A percentile compares a stretch with the other conserved stretches of the same genome.
Conservation (phyloP, 768 basidiomycete species). For the Leccinum arenicola region DNA sequence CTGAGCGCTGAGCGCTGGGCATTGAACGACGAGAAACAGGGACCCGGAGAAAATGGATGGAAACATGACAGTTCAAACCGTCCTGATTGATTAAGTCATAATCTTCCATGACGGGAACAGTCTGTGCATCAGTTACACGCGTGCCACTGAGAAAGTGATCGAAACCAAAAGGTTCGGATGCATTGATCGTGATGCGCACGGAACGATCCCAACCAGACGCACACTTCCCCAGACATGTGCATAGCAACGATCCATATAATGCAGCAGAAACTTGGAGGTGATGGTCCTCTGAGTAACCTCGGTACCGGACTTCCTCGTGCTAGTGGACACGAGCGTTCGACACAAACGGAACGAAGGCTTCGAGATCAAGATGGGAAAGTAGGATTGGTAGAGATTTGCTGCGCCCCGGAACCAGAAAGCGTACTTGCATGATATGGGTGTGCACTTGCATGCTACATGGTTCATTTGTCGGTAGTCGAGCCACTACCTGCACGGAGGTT, state of each 20-base stretch:
- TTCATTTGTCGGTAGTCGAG: background rate
- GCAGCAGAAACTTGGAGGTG: background rate
- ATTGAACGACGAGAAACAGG: background rate
- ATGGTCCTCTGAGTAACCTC: background rate
- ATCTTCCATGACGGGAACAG: background rate
- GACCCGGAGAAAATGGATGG: background rate
- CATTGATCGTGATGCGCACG: background rate
- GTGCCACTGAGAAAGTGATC: no score
- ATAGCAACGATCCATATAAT: background rate
- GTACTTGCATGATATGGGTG: background rate
- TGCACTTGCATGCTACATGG: background rate
- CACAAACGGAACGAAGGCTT: background rate
- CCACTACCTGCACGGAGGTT: background rate
- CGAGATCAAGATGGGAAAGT: background rate
- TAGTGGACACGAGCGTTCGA: background rate
- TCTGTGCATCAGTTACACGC: background rate
- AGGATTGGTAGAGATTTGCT: background rate
- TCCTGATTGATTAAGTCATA: background rate
- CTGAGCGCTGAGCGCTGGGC: no score
- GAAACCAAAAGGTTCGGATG: background rate
- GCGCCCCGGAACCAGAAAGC: background rate
- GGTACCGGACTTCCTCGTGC: background rate
- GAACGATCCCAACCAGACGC: background rate
- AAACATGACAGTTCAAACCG: background rate
- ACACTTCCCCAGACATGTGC: background rate